Conservation (phyloP, 805 yeast genomes). For the Starmerella khaoyaiensis region DNA sequence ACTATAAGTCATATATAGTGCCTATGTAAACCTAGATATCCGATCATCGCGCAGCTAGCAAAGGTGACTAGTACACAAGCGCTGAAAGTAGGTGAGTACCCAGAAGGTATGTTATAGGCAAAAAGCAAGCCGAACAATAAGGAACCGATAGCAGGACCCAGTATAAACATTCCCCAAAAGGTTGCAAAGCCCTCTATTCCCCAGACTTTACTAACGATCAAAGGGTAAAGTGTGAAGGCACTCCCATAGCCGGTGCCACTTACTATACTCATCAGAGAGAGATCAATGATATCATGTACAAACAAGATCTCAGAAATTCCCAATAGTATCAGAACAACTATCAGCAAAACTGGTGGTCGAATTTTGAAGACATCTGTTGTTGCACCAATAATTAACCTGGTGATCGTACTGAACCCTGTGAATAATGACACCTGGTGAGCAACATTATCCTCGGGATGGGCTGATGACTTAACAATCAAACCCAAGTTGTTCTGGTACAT, state of each 20-base stretch:
- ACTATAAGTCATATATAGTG: background rate
- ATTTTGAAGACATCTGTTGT: constrained; percentile 46
- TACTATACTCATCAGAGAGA: constrained; percentile 32
- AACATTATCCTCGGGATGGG: constrained; percentile 17
- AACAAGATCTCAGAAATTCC: constrained; percentile 16
- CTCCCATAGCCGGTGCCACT: constrained; percentile 73
- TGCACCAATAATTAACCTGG: constrained; percentile 56
- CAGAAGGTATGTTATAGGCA: constrained; percentile 54
- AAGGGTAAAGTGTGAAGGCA: constrained; percentile 73
- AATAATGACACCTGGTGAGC: constrained; percentile 40
- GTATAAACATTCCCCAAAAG: constrained; percentile 80
- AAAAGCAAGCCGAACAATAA: constrained; percentile 54
- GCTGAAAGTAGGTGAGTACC: constrained; percentile 23
- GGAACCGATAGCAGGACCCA: constrained; percentile 79
- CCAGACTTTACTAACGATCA: constrained; percentile 72
- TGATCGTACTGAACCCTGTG: constrained; percentile 54
- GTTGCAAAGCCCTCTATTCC: constrained; percentile 82
- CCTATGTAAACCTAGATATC: constrained; percentile 6
- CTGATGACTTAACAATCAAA: constrained; percentile 41
- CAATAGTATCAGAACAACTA: constrained; percentile 28
- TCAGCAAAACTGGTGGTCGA: constrained; percentile 24
- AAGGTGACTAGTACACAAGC: constrained; percentile 13
- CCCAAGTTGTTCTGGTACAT: constrained; percentile 76
- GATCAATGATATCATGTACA: constrained; percentile 28
- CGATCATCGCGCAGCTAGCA: constrained; percentile 6